Base-by-base conservation (phyloP, 2,329 filamentous ascomycete species). In the Talaromyces sp. region DNA sequence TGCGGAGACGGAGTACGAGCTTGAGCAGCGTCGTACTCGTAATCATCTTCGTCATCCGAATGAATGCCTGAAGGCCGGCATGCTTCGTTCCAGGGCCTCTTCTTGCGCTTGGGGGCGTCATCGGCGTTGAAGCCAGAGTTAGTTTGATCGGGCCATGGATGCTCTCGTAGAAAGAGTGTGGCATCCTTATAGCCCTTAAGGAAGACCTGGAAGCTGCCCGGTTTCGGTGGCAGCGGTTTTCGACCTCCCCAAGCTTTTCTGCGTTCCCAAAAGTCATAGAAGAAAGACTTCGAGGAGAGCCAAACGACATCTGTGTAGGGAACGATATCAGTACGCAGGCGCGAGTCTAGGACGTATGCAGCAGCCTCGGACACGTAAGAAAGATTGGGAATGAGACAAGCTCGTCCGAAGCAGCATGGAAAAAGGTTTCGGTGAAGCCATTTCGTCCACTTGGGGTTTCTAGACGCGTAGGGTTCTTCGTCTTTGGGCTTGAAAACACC, bases 401-500 rank as follows among this genome's bases (percentile, higher is more conserved):
- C 93, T 70, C 95, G 84, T 19, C 95, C 95, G 70, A 99, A 99
- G 76, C 91, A 97, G 78, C 96, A 99, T 9, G 95, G 95, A 68
- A 99, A 98, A 65, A 99, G 74, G 73, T 99, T 99, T 65, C 95
- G 84, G 75, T 99, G 95, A 79, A 99, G 93, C 95, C 95, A 99
- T 77, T 99, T 99, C 68, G 96, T 98, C 93, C 93, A 98, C 75
- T 99, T 99, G 6, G 95, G 95, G 72, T 99, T 99, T 67, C 91
- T 89, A 32, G 91, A 95, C 1, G 95, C 95, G 72, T 97, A 99
- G 0, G 95, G 95, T 75, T 99, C 96, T 78, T 99, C 95, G 68
- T 99, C 95, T 77, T 99, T 99, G 49, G 95, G 95, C 75, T 99
- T 99, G 79, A 99, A 99, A 4, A 99, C 95, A 38, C 93, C 95